Evolutionary conservation across 225 moss, liverwort and hornwort species (phyloP).

Genomic region (Climacium dendroides): DNA sequence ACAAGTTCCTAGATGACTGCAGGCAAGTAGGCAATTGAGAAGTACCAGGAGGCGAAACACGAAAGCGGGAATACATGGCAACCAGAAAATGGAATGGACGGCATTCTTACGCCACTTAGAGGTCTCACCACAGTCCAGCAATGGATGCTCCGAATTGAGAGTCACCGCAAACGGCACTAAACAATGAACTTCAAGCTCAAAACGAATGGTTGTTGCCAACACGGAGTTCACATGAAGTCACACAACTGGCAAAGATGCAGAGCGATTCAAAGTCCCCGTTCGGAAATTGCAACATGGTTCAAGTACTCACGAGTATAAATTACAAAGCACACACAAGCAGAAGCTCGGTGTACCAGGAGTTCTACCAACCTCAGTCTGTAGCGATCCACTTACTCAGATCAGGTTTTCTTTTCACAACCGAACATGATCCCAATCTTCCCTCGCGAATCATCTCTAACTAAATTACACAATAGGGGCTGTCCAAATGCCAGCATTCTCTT

Average conservation of each 20-base stretch:
- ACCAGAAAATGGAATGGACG: not conserved
- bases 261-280: not conserved
- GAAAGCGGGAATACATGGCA: not conserved
- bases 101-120: not conserved
- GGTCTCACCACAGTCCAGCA: not conserved
- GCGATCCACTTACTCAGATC: not conserved
- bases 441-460: not conserved
- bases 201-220: not conserved
- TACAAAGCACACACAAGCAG: not conserved
- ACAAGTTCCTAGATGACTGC: not conserved
- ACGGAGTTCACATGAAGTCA: not conserved
- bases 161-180: too few species aligned
- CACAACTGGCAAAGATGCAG: not conserved
- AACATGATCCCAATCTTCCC: not conserved
- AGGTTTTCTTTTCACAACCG: not conserved
- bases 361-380: not conserved
- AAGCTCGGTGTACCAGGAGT: not conserved
- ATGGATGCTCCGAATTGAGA: not conserved
- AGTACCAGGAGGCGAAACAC: not conserved
- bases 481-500: not conserved
- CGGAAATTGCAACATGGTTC: not conserved
- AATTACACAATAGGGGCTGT: not conserved
- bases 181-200: not conserved
- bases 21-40: not conserved
- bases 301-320: not conserved